Percentiles rank a stretch among this genome's conserved stretches.
phyloP scores from a whole-genome alignment of 495 filamentous ascomycete species.

The Rhypophila decipiens region DNA sequence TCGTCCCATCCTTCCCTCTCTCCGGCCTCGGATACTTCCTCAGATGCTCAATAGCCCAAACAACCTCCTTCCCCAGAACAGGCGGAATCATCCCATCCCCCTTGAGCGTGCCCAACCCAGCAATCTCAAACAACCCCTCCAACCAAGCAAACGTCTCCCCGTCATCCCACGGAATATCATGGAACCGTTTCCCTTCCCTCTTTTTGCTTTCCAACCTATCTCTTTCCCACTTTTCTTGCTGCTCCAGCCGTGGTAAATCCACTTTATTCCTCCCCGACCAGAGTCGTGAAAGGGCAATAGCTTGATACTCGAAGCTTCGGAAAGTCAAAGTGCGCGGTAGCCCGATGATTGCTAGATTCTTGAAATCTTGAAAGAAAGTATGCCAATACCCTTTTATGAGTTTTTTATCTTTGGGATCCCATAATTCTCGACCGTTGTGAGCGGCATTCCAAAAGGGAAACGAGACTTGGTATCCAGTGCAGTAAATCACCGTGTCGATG shows the following conservation, averaged over 20 bases:
- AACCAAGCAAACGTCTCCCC: conserved; percentile 40
- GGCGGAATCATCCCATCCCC: conserved; percentile 41
- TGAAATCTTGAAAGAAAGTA: conserved; percentile 37
- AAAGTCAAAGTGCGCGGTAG: conserved; percentile 42
- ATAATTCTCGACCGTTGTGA: conserved; percentile 32
- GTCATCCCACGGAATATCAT: conserved; percentile 42
- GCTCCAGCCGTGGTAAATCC: conserved; percentile 23
- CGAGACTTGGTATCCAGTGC: conserved; percentile 42
- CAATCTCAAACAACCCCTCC: conserved; percentile 32
- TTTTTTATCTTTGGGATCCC: conserved; percentile 29
- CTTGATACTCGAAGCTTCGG: conserved; percentile 47
- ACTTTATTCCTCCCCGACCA: conserved; percentile 29
- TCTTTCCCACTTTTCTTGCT: conserved; percentile 37
- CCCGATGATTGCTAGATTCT: conserved; percentile 37
- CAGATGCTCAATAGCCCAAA: conserved; percentile 44
- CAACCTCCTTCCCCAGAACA: conserved; percentile 29
- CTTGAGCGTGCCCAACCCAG: conserved; percentile 32
- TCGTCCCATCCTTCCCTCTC: conserved; percentile 16
- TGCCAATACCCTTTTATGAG: conserved; percentile 35
- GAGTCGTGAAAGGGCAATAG: conserved; percentile 40
- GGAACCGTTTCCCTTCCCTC: conserved; percentile 32
- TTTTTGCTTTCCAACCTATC: conserved; percentile 17
- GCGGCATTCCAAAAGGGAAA: conserved; percentile 44
- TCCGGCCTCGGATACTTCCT: conserved; percentile 43
- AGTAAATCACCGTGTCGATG: conserved; percentile 43